Base-by-base conservation (phyloP, 768 basidiomycete genomes). In the Punctularia strigosozonata region DNA sequence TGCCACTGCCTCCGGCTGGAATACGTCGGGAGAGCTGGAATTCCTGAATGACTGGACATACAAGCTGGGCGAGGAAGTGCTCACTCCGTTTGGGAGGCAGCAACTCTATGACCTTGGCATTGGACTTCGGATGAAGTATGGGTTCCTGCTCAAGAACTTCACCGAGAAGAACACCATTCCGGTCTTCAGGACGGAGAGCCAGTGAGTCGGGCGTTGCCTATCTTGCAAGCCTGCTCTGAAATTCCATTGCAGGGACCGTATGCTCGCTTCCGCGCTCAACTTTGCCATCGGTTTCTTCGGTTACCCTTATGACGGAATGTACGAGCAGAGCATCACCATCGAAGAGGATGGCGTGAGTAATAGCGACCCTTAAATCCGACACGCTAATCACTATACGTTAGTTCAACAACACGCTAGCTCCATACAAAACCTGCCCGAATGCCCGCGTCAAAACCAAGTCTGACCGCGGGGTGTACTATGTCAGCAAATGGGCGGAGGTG, bases 11-110 rank as follows among this genome's bases (percentile, higher is more conserved):
- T 61, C 62, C 12, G 56, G 65, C 6, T 84, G 81, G 80, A 73
- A 68, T 25, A 80, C 76, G 0, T 65, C 65, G 1, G 87, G 80
- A 0, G 61, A 71, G 3, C 57, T 94, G 13, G 53, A 64, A 0
- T 95, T 94, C 53, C 60, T 95, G 62, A 88, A 90, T 51, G 68
- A 71, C 21, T 95, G 90, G 89, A 78, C 81, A 4, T 92, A 89
- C 59, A 84, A 85, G 49, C 73, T 97, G 2, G 92, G 91, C 12
- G 79, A 80, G 62, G 91, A 95, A 63, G 80, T 86, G 23, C 61
- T 92, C 43, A 90, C 89, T n/a, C 86, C 89, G 1, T 92, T 92
- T 44, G 89, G 90, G 34, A 65, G 90, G 35, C 77, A 85, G 49
- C 89, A 95, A 47, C 60, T 91, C 4, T 92, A 80, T 83, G 64